Percentiles rank a stretch among this genome's conserved stretches.
phyloP scores from a whole-genome alignment of 345 rosid genomes.

The Cardamine chenopodiifolia region DNA sequence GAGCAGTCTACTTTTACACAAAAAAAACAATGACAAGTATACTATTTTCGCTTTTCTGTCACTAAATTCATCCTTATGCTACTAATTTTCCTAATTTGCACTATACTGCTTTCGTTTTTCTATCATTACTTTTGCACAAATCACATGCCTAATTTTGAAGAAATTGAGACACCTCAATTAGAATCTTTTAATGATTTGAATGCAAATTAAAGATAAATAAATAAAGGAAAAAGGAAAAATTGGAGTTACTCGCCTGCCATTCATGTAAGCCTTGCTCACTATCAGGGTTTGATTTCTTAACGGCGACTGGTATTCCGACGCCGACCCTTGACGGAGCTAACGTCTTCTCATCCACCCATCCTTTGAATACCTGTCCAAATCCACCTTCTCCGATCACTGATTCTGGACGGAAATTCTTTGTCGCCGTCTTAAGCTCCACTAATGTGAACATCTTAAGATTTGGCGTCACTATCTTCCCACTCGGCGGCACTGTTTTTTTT shows the following conservation, averaged over 20 bases:
- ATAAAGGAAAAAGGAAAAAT: neutral
- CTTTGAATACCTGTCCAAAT: constrained; percentile 84
- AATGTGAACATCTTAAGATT: constrained; percentile 62
- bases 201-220: neutral
- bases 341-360: constrained; percentile 73
- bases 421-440: constrained; percentile 59
- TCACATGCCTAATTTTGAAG: neutral
- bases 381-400: constrained; percentile 88
- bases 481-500: constrained; percentile 33
- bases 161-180: neutral
- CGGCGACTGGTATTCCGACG: constrained; percentile 77
- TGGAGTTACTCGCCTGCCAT: constrained; percentile 65
- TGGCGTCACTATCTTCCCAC: constrained; percentile 45
- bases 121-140: neutral
- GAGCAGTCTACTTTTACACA: neutral
- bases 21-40: neutral
- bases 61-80: neutral
- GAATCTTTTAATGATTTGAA: constrained; percentile 2
- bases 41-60: neutral
- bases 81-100: neutral
- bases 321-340: constrained; percentile 65
- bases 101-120: neutral
- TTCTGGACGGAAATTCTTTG: constrained; percentile 76
- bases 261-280: constrained; percentile 74
- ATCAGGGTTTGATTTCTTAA: constrained; percentile 76